Base-by-base conservation (phyloP, 1,139 yeast species). In the Taphrina sp. region DNA sequence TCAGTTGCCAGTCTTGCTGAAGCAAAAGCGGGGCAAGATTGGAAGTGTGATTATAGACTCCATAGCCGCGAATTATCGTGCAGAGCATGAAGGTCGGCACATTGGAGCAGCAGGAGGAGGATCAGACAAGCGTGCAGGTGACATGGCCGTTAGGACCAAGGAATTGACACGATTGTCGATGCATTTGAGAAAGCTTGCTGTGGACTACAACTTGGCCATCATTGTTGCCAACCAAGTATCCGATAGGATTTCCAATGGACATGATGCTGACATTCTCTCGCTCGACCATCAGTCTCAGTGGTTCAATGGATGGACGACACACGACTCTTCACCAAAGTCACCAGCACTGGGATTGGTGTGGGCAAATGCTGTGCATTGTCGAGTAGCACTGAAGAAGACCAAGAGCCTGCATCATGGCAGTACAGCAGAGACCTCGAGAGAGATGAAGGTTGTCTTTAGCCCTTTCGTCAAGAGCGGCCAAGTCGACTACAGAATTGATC, bases 61-160 rank as follows among this genome's bases (percentile, higher is more conserved):
- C 34, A 80, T 89, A n/a, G 87, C 95, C 0, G 94, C 88, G 61
- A 95, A 87, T 66, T 72, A 84, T 52, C 71, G 96, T 57, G 81
- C 84, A 2, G 94, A 85, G 62, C 74, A 81, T 39, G 46, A 49
- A 33, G 46, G 54, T 5, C 52, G 52, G 7, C 31, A 31, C 16
- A 26, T 38, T 3, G 34, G 39, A 16, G 24, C 14, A 4, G 14
- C 10, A 4, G 44, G 44, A 3, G 24, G 14, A 8, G 41, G 28
- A 20, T 37, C 55, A 3, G 36, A 34, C 14, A 23, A 38, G 12
- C 41, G 56, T 5, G 37, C 39, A 8, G 56, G 57, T 2, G 72
- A 67, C 59, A 63, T 67, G 70, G 66, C 57, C 61, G 63, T 24
- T 64, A 68, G 22, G 72, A 74, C 59, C 67, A 68, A 24, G 49